Percentiles rank a stretch among this genome's conserved stretches.
Conservation (phyloP, 2,329 filamentous ascomycete species). For the Nigrospora sphaerica region DNA sequence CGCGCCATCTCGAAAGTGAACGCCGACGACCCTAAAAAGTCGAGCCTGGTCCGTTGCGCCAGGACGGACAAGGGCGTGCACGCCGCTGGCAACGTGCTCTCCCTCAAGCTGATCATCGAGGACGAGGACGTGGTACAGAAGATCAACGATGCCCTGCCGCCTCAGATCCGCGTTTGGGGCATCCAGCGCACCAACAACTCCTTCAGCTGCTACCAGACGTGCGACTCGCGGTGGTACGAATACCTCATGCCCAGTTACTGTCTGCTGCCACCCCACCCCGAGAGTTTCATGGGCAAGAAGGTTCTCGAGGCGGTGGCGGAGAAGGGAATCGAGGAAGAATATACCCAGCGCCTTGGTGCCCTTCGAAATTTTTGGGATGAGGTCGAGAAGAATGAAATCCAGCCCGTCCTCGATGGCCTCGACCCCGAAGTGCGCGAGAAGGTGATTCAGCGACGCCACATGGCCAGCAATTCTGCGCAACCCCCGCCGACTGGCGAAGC, state of each 20-base stretch:
- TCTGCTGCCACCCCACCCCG: constrained; percentile 85
- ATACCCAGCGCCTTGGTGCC: constrained; percentile 65
- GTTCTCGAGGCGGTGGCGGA: constrained; percentile 72
- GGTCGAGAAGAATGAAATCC: constrained; percentile 73
- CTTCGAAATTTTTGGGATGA: constrained; percentile 76
- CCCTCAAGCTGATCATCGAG: constrained; percentile 91
- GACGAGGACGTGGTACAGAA: constrained; percentile 80
- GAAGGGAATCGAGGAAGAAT: constrained; percentile 62
- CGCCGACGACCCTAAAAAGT: constrained; percentile 94
- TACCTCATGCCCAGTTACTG: constrained; percentile 93
- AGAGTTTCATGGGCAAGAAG: constrained; percentile 77
- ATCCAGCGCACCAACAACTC: constrained; percentile 82
- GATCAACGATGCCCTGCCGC: constrained; percentile 79
- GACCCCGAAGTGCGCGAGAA: constrained; percentile 56
- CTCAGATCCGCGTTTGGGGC: constrained; percentile 93
- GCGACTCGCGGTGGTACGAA: constrained; percentile 95
- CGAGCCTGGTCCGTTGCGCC: constrained; percentile 85
- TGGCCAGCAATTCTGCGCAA: too few species aligned
- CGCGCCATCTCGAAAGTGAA: constrained; percentile 96
- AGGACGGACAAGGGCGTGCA: constrained; percentile 97
- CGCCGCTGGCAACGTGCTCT: constrained; percentile 91
- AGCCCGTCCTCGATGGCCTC: constrained; percentile 57
- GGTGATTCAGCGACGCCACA: constrained; percentile 56
- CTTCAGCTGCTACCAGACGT: constrained; percentile 92
- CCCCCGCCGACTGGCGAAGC: constrained; percentile 13